Conservation (phyloP, 1,284 basidiomycete species). For the Marasmius oreades region DNA sequence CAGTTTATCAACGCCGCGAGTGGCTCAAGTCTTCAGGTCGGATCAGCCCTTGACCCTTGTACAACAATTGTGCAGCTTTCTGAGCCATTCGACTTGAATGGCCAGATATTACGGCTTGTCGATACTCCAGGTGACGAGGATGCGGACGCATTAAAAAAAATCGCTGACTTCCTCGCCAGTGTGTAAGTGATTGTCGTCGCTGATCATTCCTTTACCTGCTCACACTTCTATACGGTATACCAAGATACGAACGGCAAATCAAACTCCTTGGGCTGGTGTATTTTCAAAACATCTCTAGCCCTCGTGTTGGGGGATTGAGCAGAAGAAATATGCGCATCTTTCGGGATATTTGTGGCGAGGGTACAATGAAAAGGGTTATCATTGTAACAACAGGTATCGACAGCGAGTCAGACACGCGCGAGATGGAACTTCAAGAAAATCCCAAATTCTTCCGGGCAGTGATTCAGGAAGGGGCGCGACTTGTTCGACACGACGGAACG, state of each 20-base stretch:
- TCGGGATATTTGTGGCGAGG: neutral
- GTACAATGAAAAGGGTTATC: neutral
- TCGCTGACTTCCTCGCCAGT: neutral
- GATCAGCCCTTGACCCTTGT: neutral
- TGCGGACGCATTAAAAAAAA: neutral
- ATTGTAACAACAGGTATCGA: neutral
- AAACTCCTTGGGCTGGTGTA: neutral
- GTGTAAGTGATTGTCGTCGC: neutral
- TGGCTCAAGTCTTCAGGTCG: neutral
- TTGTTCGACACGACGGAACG: neutral
- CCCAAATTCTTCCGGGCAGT: neutral
- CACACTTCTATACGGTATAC: neutral
- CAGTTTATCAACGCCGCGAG: neutral
- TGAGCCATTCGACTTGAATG: neutral
- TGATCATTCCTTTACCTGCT: neutral
- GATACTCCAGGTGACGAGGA: neutral
- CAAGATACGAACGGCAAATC: neutral
- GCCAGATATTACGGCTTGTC: neutral
- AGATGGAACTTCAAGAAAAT: neutral
- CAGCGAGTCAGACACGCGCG: neutral
- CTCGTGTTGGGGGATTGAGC: neutral
- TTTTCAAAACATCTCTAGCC: neutral
- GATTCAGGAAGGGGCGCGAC: neutral
- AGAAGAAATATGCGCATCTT: neutral
- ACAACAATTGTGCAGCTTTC: neutral